Evolutionary conservation across 176 grass and related monocot genomes (phyloP).

Genomic region (Bromus sterilis): DNA sequence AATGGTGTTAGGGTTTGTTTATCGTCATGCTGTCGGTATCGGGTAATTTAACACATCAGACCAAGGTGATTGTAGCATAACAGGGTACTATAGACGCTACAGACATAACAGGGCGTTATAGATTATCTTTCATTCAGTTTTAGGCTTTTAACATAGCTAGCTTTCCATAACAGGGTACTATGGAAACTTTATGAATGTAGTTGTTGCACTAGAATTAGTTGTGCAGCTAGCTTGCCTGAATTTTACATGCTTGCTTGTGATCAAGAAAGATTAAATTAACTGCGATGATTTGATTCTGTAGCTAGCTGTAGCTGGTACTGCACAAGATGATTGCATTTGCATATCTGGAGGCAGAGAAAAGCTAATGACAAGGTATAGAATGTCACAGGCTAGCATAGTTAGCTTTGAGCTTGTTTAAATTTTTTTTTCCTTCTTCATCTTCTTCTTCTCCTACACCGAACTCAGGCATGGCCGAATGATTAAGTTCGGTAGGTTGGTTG

Average conservation of each 20-base stretch:
- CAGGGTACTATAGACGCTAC: not conserved
- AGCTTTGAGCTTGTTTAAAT: constrained; percentile 14
- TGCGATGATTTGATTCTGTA: not conserved
- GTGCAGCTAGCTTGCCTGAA: not conserved
- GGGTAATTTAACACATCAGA: not conserved
- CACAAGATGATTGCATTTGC: constrained; percentile 33
- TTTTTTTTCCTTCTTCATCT: not conserved
- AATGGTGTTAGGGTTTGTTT: constrained; percentile 7
- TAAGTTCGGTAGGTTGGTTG: constrained; percentile 26
- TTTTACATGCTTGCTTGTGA: not conserved
- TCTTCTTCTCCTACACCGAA: not conserved
- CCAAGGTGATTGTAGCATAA: not conserved
- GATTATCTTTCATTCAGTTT: no score
- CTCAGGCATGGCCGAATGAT: constrained; percentile 29
- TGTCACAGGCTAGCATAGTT: constrained; percentile 37
- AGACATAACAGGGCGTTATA: no score
- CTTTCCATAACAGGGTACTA: no score
- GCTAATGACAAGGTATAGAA: constrained; percentile 17
- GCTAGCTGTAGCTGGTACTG: not conserved
- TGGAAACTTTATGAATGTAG: not conserved
- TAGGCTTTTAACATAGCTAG: no score
- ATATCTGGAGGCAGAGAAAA: constrained; percentile 5
- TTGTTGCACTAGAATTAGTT: not conserved
- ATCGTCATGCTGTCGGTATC: constrained; percentile 4
- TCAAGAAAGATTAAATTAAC: not conserved